Base-by-base conservation (phyloP, 225 moss, liverwort and hornwort species). In the Sphagnum tenellum region DNA sequence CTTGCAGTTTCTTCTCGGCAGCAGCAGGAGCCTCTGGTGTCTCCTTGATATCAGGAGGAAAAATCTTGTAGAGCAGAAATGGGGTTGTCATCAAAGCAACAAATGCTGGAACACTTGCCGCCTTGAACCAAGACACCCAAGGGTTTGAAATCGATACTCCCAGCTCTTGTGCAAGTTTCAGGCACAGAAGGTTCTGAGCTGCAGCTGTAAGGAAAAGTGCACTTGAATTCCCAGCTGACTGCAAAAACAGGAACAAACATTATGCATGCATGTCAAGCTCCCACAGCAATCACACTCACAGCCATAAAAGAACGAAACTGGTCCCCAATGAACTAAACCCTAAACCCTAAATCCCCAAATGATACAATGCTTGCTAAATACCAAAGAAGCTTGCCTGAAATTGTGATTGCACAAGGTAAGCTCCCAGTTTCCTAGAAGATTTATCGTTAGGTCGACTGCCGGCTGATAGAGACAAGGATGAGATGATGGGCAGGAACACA, bases 71-170 rank as follows among this genome's bases (percentile, higher is more conserved):
- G 47, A 98, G 79, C 10, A 98, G 66, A 58, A 98, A 70, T 2
- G 98, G 98, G 56, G 98, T 93, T 62, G 93, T 72, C 55, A 93
- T 77, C 60, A 98, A 61, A 50, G 89, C 90, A 61, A 82, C 9
- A 47, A 93, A 71, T 51, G 86, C 98, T 50, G 98, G 98, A 60
- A 93, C 80, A 69, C 81, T 86, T 61, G 98, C 93, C 46, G 90
- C 90, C 80, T 89, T 80, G 68, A 98, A 98, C 98, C 98, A 98
- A 58, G 85, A 69, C 66, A 98, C 80, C 98, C 98, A 98, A 5
- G 90, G 90, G 55, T 86, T 93, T n/a, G 75, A 45, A 45, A 98
- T 65, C 5, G 86, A 51, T 10, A 98, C 85, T 47, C 98, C 98
- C 49, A 98, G 79, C 69, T 87, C 93, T 74, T 98, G 90, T 45